Evolutionary conservation across 768 basidiomycete genomes (phyloP), one percentile per base, ranked within the genome.

Genomic region (Pleurotus tuber-regium): DNA sequence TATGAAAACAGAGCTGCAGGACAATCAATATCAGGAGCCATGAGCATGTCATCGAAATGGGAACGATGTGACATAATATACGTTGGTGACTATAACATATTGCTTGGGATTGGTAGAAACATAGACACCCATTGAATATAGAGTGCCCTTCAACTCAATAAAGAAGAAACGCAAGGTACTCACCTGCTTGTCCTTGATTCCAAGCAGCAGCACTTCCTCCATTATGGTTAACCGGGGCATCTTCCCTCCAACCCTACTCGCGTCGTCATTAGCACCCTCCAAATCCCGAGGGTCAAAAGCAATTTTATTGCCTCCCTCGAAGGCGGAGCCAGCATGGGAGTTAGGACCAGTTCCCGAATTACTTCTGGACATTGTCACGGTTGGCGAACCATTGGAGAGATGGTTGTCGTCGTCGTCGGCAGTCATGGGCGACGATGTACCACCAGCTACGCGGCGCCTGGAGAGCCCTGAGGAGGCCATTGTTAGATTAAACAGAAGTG

Each of bases 141-240:
- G n/a, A n/a, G n/a, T n/a, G n/a, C n/a, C n/a, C n/a, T n/a, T n/a
- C n/a, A n/a, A n/a, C n/a, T n/a, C n/a, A n/a, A n/a, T 19, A 24
- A 39, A 18, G 26, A 50, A 18, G 31, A 54, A 40, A 10, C 9
- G 12, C 7, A 33, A 31, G 9, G 43, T 23, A 71, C 78, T 18
- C 60, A 93, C 93, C 75, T 96, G 93, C 64, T 94, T 95, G 72
- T 98, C 97, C 68, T 98, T 98, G 52, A 99, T 73, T 3, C 97
- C 97, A 10, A 99, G 71, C 51, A 99, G 68, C 54, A 98, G 72
- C 4, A 99, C 86, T 73, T 99, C 97, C 73, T 99, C 97, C 89
- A 98, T 90, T 51, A 99, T 79, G 21, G 97, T 99, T 59, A 99
- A 72, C 52, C 77, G 76, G 2, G 97, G 97, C 68, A 87, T 78